Percentiles rank a stretch among this genome's conserved stretches.
Evolutionary conservation across 768 basidiomycete species (phyloP).

Genomic region (Crassisporium funariophilum): DNA sequence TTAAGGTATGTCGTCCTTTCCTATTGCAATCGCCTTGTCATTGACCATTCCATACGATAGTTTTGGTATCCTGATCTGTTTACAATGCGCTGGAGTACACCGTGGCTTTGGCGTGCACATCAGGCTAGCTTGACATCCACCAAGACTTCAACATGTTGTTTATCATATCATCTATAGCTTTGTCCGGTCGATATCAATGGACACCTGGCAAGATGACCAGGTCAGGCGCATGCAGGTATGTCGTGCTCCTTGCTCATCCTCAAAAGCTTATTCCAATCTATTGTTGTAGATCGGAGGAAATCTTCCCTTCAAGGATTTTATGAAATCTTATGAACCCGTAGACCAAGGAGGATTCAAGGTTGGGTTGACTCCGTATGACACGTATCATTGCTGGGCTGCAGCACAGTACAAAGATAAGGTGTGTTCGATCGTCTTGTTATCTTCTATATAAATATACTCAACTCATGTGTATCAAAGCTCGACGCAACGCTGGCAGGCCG

Average conservation of each 20-base stretch:
- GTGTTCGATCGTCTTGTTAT: slow-evolving; percentile 16
- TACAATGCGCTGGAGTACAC: slow-evolving; percentile 85
- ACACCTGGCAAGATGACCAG: slow-evolving; percentile 93
- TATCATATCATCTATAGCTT: slow-evolving; percentile 54
- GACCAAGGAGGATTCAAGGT: slow-evolving; percentile 73
- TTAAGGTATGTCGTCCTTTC: slow-evolving; percentile 51
- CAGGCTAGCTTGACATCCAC: slow-evolving; percentile 46
- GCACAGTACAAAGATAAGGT: slow-evolving; percentile 95
- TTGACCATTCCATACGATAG: slow-evolving; percentile 35
- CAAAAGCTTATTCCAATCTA: slow-evolving; percentile 7
- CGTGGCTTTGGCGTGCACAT: slow-evolving; percentile 94
- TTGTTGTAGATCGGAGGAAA: slow-evolving; percentile 81
- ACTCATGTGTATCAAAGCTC: slow-evolving; percentile 53
- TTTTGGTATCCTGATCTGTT: slow-evolving; percentile 88
- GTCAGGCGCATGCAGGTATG: slow-evolving; percentile 86
- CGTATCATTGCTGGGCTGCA: slow-evolving; percentile 93
- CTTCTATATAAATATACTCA: slow-evolving; percentile 12
- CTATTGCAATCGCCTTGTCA: slow-evolving; percentile 6
- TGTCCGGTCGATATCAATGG: slow-evolving; percentile 94
- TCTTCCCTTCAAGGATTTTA: slow-evolving; percentile 75
- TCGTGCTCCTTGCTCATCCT: slow-evolving; percentile 3
- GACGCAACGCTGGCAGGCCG: slow-evolving; percentile 74
- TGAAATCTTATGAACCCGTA: slow-evolving; percentile 65
- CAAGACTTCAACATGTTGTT: slow-evolving; percentile 18
- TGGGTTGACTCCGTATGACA: slow-evolving; percentile 65